phyloP scores from a whole-genome alignment of 1,284 basidiomycete species.

The Marasmius tenuissimus region DNA sequence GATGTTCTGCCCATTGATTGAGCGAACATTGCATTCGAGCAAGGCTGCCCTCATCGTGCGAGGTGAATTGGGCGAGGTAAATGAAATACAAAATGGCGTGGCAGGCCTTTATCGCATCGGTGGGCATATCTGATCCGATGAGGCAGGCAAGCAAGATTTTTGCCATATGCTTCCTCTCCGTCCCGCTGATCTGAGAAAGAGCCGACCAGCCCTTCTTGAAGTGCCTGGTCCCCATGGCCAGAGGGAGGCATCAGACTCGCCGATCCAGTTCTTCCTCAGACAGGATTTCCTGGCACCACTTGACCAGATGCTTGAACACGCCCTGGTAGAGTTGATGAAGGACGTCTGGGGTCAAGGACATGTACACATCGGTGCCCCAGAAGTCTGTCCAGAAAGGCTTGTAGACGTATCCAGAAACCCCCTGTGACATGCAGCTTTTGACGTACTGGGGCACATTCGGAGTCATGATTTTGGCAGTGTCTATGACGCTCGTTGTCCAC shows the following conservation, averaged over 20 bases:
- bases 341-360: conserved; percentile 25
- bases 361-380: conserved; percentile 21
- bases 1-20: conserved; percentile 23
- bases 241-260: conserved; percentile 17
- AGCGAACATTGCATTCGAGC: conserved; percentile 19
- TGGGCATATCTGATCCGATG: conserved; percentile 6
- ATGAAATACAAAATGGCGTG: conserved; percentile 24
- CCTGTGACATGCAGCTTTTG: not conserved
- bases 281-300: conserved; percentile 21
- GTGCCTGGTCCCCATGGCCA: conserved; percentile 16
- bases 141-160: conserved; percentile 21
- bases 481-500: not conserved
- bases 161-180: conserved; percentile 22
- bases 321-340: conserved; percentile 31
- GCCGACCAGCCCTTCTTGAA: conserved; percentile 25
- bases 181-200: conserved; percentile 20
- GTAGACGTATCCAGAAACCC: conserved; percentile 3
- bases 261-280: conserved; percentile 20
- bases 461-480: not conserved
- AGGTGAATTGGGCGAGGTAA: conserved; percentile 26
- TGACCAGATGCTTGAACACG: conserved; percentile 26
- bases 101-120: conserved; percentile 10
- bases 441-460: not conserved
- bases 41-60: conserved; percentile 21
- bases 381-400: conserved; percentile 15